Percentiles rank a stretch among this genome's conserved stretches.
These are phyloP conservation scores for Ascochyta viciae-villosae DNA, from an alignment of 2,329 filamentous ascomycete genomes.

Conservation along the genomic window DNA sequence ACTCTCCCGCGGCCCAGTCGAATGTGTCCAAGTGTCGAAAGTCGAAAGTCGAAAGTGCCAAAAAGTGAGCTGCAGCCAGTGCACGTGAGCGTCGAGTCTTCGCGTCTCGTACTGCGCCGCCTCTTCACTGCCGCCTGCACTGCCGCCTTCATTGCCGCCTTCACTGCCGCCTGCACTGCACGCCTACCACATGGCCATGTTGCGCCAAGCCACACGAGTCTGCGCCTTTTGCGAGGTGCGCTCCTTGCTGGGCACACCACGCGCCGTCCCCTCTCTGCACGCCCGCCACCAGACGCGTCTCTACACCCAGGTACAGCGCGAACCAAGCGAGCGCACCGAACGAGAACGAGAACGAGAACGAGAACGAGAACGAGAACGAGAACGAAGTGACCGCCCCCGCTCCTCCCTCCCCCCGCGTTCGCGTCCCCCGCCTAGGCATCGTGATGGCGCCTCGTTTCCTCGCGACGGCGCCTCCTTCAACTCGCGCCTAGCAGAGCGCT, in stretches of 20 bases:
- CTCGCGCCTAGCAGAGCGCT: conserved; percentile 1
- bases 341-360: background rate
- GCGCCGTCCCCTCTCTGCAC: conserved; percentile 30
- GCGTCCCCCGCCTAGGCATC: conserved; percentile 16
- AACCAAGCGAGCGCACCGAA: conserved; percentile 8
- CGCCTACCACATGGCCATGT: conserved; percentile 24
- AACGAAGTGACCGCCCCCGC: conserved; percentile 8
- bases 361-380: too few species aligned
- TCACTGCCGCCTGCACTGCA: background rate
- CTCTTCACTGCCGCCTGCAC: too few species aligned
- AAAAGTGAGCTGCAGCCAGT: conserved; percentile 11
- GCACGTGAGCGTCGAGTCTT: background rate
- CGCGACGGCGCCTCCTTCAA: conserved; percentile 8
- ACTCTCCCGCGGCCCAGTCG: background rate
- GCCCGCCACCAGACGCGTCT: conserved; percentile 41
- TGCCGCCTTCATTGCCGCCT: too few species aligned
- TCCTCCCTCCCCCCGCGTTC: conserved; percentile 19
- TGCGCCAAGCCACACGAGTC: conserved; percentile 37
- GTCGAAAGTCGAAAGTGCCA: too few species aligned
- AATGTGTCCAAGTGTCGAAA: too few species aligned
- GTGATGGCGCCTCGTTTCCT: conserved; percentile 54
- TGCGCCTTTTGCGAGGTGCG: conserved; percentile 55
- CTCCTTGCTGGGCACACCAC: conserved; percentile 26
- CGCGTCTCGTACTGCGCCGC: too few species aligned
- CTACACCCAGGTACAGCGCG: conserved; percentile 42